phyloP scores from a whole-genome alignment of 129 eudicot genomes.

The Arctium lappa region DNA sequence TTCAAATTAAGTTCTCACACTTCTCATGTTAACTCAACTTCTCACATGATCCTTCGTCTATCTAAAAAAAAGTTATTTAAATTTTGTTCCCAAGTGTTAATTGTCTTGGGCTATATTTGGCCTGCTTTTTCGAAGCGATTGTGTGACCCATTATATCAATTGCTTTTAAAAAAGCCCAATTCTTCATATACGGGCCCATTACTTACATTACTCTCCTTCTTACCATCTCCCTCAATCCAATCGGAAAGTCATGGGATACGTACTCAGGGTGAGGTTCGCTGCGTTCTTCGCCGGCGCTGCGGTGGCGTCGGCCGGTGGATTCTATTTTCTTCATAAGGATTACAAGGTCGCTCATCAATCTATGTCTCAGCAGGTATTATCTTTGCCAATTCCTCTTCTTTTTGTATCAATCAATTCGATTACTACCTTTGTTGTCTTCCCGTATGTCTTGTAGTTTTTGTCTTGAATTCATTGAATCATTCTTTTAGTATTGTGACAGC shows the following conservation, averaged over 20 bases:
- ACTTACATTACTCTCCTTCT: background rate
- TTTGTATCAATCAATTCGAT: background rate
- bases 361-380: slow-evolving; percentile 62
- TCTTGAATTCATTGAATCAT: background rate
- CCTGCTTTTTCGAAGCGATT: background rate
- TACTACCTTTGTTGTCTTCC: background rate
- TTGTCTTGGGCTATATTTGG: background rate
- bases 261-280: slow-evolving; percentile 77
- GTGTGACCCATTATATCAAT: background rate
- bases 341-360: slow-evolving; percentile 81
- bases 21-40: too few species aligned
- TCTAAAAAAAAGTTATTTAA: background rate
- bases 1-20: too few species aligned
- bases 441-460: background rate
- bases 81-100: background rate
- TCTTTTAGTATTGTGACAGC: background rate
- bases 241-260: slow-evolving; percentile 66
- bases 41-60: too few species aligned
- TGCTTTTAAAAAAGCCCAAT: background rate
- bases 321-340: slow-evolving; percentile 78
- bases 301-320: slow-evolving; percentile 72
- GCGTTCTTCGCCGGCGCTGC: slow-evolving; percentile 97
- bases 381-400: background rate
- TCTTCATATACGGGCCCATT: slow-evolving; percentile 1
- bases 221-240: slow-evolving; percentile 2